Conservation (phyloP, 2,329 filamentous ascomycete genomes). For the Tolypocladium cylindrosporum region DNA sequence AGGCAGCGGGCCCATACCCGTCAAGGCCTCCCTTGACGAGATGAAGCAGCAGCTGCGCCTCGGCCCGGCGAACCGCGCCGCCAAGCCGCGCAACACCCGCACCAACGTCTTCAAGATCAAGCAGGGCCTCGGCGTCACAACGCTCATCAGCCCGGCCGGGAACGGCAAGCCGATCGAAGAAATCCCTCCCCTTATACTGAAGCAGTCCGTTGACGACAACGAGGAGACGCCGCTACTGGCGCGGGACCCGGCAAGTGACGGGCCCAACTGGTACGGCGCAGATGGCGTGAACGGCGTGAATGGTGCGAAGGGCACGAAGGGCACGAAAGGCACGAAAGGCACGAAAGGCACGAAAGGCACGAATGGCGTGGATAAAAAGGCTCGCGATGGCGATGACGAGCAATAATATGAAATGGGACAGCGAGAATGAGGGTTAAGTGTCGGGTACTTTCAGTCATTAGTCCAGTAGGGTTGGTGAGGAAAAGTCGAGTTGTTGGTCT, state of each 20-base stretch:
- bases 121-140: conserved; percentile 20
- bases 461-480: background rate
- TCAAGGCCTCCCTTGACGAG: conserved; percentile 52
- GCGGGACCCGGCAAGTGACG: conserved; percentile 1
- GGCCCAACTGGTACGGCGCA: conserved; percentile 5
- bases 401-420: background rate
- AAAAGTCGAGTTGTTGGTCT: background rate
- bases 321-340: background rate
- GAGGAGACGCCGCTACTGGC: conserved; percentile 9
- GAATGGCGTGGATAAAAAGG: background rate
- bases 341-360: conserved; percentile 1
- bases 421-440: background rate
- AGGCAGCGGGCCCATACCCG: conserved; percentile 35
- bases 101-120: conserved; percentile 61
- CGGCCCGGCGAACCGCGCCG: conserved; percentile 57
- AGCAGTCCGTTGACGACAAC: background rate
- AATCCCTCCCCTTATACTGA: background rate
- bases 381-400: background rate
- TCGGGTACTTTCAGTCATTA: background rate
- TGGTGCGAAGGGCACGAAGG: background rate
- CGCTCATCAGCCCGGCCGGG: conserved; percentile 2
- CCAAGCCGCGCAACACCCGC: conserved; percentile 49
- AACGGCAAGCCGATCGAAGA: conserved; percentile 5
- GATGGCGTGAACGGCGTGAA: conserved; percentile 2
- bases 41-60: conserved; percentile 55